Evolutionary conservation across 129 eudicot species (phyloP).

Genomic region (sunflower (Helianthus annuus)): DNA sequence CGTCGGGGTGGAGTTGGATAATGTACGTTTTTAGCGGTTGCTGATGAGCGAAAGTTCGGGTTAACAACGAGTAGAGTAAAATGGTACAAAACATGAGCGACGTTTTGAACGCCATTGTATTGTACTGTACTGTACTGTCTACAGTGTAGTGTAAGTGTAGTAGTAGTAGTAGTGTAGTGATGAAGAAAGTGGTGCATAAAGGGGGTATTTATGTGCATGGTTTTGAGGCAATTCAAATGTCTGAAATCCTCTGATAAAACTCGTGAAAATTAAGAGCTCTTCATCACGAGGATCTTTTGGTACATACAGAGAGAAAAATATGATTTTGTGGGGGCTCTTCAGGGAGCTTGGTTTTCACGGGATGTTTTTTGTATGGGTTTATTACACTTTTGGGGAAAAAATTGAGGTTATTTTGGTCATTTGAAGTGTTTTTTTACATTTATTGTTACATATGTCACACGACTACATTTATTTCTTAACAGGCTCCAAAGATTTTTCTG

Average conservation of each 20-base stretch:
- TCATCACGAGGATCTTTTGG: constrained; percentile 49
- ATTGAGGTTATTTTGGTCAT: background rate
- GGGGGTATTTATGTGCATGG: constrained; percentile 58
- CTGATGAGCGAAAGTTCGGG: constrained; percentile 28
- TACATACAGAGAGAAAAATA: constrained; percentile 10
- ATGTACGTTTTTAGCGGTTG: constrained; percentile 64
- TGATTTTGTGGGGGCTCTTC: constrained; percentile 1
- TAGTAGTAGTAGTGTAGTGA: too few species aligned
- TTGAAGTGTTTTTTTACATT: background rate
- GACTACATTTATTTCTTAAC: background rate
- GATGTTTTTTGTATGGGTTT: constrained; percentile 44
- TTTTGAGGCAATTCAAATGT: constrained; percentile 31
- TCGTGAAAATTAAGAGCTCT: constrained; percentile 77
- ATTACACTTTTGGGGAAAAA: constrained; percentile 9
- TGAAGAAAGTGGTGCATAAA: constrained; percentile 22
- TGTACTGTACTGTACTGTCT: too few species aligned
- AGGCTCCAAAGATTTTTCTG: background rate
- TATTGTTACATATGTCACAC: background rate
- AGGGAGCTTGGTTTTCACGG: constrained; percentile 46
- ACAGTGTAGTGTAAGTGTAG: background rate
- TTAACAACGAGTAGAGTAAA: constrained; percentile 17
- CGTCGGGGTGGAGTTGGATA: constrained; percentile 75
- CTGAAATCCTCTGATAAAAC: constrained; percentile 49
- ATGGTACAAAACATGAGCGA: constrained; percentile 25
- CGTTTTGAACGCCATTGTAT: constrained; percentile 38